phyloP scores from a whole-genome alignment of 1,284 basidiomycete genomes.

The Sphagnurus paluster region DNA sequence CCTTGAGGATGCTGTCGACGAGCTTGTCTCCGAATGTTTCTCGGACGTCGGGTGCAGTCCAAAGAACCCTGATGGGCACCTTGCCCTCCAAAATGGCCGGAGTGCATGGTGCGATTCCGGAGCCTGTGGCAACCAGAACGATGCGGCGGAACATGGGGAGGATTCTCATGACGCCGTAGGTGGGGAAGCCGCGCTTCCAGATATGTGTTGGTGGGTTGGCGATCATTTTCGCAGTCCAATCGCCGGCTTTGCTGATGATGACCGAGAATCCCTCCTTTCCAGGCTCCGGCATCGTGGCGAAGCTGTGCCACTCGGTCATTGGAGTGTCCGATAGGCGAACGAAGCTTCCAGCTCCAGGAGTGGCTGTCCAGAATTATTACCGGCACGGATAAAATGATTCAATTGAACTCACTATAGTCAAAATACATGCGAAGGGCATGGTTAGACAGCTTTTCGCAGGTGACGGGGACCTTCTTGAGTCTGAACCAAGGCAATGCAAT shows the following conservation, averaged over 20 bases:
- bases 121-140: not conserved
- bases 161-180: conserved; percentile 46
- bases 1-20: not conserved
- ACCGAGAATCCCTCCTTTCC: conserved; percentile 54
- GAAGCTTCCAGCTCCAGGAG: conserved; percentile 53
- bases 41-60: not conserved
- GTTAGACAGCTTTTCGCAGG: conserved; percentile 50
- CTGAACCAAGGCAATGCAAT: conserved; percentile 55
- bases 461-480: conserved; percentile 53
- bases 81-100: not conserved
- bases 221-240: conserved; percentile 58
- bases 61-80: not conserved
- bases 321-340: conserved; percentile 53
- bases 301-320: conserved; percentile 61
- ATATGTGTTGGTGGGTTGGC: conserved; percentile 48
- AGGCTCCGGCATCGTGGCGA: conserved; percentile 53
- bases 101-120: not conserved
- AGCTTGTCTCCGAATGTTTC: not conserved
- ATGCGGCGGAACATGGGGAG: not conserved
- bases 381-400: not conserved
- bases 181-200: conserved; percentile 56
- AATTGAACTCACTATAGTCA: conserved; percentile 43
- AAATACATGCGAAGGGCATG: conserved; percentile 60
- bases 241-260: conserved; percentile 57
- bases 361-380: conserved; percentile 32